Conservation (phyloP, 805 yeast genomes). For the Naumovozyma castellii region DNA sequence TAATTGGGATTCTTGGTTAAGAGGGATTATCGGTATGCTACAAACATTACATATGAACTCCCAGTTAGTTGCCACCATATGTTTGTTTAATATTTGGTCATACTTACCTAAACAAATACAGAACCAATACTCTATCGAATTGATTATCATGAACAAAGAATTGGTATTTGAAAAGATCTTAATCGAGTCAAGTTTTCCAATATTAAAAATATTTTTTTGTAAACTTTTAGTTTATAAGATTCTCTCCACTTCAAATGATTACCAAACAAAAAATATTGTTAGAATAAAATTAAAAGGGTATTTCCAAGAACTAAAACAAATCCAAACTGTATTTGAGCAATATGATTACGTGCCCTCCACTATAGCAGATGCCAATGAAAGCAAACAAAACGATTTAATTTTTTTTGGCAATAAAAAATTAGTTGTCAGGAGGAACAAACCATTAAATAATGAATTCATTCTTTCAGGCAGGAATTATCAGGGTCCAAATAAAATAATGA, state of each 20-base stretch:
- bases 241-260: not conserved
- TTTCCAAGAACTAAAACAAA: not conserved
- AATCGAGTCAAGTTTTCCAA: constrained; percentile 7
- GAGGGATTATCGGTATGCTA: constrained; percentile 19
- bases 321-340: not conserved
- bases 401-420: constrained; percentile 23
- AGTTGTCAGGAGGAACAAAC: constrained; percentile 10
- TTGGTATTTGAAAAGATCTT: constrained; percentile 6
- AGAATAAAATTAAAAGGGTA: not conserved
- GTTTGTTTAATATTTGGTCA: constrained; percentile 25
- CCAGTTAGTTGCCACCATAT: constrained; percentile 18
- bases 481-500: constrained; percentile 1
- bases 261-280: not conserved
- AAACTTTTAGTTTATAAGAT: constrained; percentile 2
- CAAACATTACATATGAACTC: constrained; percentile 19
- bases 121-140: constrained; percentile 3
- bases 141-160: constrained; percentile 10
- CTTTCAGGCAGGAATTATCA: constrained; percentile 7
- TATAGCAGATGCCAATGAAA: not conserved
- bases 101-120: constrained; percentile 11
- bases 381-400: constrained; percentile 3
- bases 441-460: constrained; percentile 10
- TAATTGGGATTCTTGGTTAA: constrained; percentile 23
- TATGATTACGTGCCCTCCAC: not conserved
- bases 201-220: constrained; percentile 5